These are phyloP conservation scores for Oidiodendron maius DNA, from an alignment of 495 filamentous ascomycete genomes.

Conservation along the genomic window DNA sequence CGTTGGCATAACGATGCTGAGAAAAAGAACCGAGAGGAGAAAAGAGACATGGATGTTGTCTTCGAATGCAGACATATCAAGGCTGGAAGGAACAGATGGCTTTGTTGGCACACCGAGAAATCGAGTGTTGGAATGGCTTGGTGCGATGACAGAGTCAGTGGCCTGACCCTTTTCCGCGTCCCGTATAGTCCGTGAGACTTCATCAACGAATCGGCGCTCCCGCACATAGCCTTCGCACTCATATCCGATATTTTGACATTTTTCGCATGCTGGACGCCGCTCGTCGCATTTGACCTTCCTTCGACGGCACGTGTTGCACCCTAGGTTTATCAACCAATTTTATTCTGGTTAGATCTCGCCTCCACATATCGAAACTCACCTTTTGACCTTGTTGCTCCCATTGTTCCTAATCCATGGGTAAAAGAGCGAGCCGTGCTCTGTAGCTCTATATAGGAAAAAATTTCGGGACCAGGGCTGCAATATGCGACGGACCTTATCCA, in stretches of 20 bases:
- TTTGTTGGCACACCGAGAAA: not conserved
- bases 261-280: not conserved
- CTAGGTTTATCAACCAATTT: not conserved
- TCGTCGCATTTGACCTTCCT: not conserved
- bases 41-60: not conserved
- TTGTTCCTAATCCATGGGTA: too few relatives aligned
- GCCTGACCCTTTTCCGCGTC: not conserved
- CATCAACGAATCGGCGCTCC: conserved; percentile 1
- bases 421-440: too few relatives aligned
- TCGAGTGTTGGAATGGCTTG: not conserved
- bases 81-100: not conserved
- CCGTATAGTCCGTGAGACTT: not conserved
- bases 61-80: not conserved
- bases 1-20: not conserved
- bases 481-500: too few relatives aligned
- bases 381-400: too few relatives aligned
- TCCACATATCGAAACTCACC: too few relatives aligned
- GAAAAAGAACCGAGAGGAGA: not conserved
- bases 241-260: not conserved
- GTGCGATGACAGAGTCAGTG: too few relatives aligned
- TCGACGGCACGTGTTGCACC: not conserved
- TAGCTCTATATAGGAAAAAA: too few relatives aligned
- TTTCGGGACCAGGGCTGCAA: too few relatives aligned
- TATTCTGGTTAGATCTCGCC: not conserved
- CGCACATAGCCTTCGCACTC: not conserved